Conservation (phyloP, 371 early-diverging fungal species). For the Funneliformis caledonium region DNA sequence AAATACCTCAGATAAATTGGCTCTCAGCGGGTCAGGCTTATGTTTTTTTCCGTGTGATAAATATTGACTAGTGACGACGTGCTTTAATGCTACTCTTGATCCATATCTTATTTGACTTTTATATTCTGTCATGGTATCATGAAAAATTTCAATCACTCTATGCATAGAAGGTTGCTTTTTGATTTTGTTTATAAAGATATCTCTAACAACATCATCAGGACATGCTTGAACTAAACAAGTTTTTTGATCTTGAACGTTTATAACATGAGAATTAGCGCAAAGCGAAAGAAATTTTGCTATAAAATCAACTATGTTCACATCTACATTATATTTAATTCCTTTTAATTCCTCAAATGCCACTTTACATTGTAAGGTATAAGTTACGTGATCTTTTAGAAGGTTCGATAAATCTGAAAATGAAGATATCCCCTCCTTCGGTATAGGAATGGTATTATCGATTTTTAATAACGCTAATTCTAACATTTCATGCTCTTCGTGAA, state of each 20-base stretch:
- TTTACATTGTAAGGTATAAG: not conserved
- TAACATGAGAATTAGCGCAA: not conserved
- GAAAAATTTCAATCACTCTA: not conserved
- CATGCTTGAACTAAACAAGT: not conserved
- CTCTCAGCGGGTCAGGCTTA: not conserved
- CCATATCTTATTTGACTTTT: not conserved
- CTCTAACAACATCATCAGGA: not conserved
- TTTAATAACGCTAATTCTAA: not conserved
- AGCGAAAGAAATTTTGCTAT: not conserved
- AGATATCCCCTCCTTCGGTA: not conserved
- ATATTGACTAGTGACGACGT: not conserved
- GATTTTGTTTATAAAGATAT: not conserved
- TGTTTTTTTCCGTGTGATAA: not conserved
- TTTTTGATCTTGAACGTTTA: constrained; percentile 1
- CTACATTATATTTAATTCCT: not conserved
- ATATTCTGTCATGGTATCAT: not conserved
- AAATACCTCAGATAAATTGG: not conserved
- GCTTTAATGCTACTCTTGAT: not conserved
- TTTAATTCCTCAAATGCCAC: not conserved
- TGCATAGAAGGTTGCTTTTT: not conserved
- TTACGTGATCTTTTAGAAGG: not conserved
- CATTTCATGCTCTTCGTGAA: not conserved
- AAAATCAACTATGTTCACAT: not conserved
- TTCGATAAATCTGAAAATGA: not conserved
- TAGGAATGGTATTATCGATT: not conserved